Evolutionary conservation across 2,329 filamentous ascomycete species (phyloP), one percentile per base, ranked within the genome.

Genomic region (Trichoderma sp.): DNA sequence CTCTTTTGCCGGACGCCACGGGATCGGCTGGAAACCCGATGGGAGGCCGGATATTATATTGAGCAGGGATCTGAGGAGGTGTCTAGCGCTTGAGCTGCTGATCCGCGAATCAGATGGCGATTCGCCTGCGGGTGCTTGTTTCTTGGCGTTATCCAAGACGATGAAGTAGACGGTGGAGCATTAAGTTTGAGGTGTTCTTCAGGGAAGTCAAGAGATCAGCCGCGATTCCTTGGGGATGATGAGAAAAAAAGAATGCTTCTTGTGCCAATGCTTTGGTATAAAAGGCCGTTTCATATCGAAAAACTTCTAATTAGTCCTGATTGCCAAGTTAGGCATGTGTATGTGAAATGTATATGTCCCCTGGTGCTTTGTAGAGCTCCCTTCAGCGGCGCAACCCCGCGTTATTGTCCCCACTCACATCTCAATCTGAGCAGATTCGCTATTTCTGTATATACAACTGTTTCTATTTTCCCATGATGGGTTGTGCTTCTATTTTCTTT

Each of bases 1-100:
- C 68, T 69, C 68, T 61, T 47, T 66, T 60, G 33, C 55, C 61
- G 61, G 56, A 49, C 61, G 62, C 68, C 68, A 69, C 68, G 68
- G 68, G 68, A 69, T 69, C 61, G 61, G 68, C 60, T 65, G 10
- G 37, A 55, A 43, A 61, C 11, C 65, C 63, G 60, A 63, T 49
- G 68, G 37, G 27, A 57, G 35, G 40, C 43, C 68, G 55, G 35
- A 57, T 59, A 56, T 35, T 65, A 33, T 59, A 35, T 55, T 16
- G 24, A 68, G 24, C 62, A 56, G 62, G 62, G 62, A 57, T 65
- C 31, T 11, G 24, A n/a, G 49, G 14, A 56, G 33, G 31, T n/a
- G 40, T 56, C 57, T 68, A 58, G 57, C 40, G 57, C 47, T 52
- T 62, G 47, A 49, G 58, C 66, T 61, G 56, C 33, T 64, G 67